Conservation (phyloP, 495 filamentous ascomycete genomes). For the Penicillium pulvis region DNA sequence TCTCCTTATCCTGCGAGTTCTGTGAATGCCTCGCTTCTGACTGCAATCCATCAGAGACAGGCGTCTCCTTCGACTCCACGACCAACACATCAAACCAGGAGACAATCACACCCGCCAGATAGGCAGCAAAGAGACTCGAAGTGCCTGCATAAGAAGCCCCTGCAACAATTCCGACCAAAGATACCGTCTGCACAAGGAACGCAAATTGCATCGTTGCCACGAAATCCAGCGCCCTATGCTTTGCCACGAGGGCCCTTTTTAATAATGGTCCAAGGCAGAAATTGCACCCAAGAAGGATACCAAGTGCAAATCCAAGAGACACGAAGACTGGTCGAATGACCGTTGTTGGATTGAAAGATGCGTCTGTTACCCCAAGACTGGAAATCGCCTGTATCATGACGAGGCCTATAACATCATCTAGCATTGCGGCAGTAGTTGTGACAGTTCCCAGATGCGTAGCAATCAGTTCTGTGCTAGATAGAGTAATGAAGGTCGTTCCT, state of each 20-base stretch:
- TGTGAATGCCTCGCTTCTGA: background rate
- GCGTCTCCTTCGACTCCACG: slow-evolving; percentile 1
- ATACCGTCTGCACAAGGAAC: slow-evolving; percentile 40
- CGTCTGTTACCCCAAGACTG: slow-evolving; percentile 41
- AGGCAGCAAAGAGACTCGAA: slow-evolving; percentile 70
- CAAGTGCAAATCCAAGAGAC: slow-evolving; percentile 56
- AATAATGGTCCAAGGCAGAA: slow-evolving; percentile 46
- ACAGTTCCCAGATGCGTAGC: slow-evolving; percentile 69
- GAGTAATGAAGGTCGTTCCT: slow-evolving; percentile 77
- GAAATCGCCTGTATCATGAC: slow-evolving; percentile 73
- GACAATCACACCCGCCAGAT: slow-evolving; percentile 62
- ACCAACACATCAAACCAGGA: slow-evolving; percentile 54
- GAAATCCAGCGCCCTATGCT: slow-evolving; percentile 16
- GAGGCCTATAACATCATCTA: slow-evolving; percentile 83
- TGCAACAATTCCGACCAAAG: slow-evolving; percentile 58
- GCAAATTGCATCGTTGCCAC: slow-evolving; percentile 29
- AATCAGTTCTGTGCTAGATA: slow-evolving; percentile 58
- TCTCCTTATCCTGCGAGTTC: background rate
- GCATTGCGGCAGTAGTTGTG: slow-evolving; percentile 71
- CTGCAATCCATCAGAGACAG: background rate
- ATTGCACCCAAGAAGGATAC: slow-evolving; percentile 46
- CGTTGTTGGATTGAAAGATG: slow-evolving; percentile 42
- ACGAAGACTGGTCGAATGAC: slow-evolving; percentile 62
- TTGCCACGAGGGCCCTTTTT: slow-evolving; percentile 4
- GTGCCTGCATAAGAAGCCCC: slow-evolving; percentile 64